Evolutionary conservation across 2,329 filamentous ascomycete genomes (phyloP), one percentile per base, ranked within the genome.

Genomic region (Aspergillus sp.): DNA sequence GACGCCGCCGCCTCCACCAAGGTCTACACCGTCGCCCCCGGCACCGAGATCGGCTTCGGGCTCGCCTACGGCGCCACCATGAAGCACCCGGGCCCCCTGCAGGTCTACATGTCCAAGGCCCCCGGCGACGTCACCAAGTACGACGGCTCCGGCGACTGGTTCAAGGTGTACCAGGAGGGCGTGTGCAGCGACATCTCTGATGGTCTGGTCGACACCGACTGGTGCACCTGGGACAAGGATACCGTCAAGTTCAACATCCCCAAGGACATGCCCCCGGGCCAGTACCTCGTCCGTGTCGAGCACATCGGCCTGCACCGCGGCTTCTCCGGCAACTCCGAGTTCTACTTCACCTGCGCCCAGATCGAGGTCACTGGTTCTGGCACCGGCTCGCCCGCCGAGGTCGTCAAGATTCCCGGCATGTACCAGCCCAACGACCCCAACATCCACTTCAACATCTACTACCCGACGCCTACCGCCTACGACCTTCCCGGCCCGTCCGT

Each of bases 271-370:
- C 67, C 71, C 0, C 59, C 76, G 14, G 77, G 77, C 49, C 74
- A 79, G 51, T 79, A 80, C 58, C 71, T 80, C 24, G 63, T 79
- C 2, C 71, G 77, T 11, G 73, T 76, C 19, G 77, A 80, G 64
- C 76, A 79, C 55, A 77, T 79, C 52, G 77, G 68, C 3, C 68
- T 79, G 4, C 77, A 80, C 63, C 65, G 63, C 49, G 76, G 76
- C 4, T 60, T 68, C 38, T 62, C 63, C 5, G 74, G 73, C 1
- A 76, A 76, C 2, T 75, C 77, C 3, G 76, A 80, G 64, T 70
- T 76, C 32, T 79, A 79, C 56, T 79, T 54, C 42, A 73, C 70
- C 26, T 76, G 73, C 58, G 71, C 72, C 14, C 73, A 75, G 60
- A 66, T 74, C 45, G 70, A 68, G 14, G 73, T 78, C 43, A 73